phyloP scores from a whole-genome alignment of 2,329 filamentous ascomycete genomes.

The Aspergillus fructus region DNA sequence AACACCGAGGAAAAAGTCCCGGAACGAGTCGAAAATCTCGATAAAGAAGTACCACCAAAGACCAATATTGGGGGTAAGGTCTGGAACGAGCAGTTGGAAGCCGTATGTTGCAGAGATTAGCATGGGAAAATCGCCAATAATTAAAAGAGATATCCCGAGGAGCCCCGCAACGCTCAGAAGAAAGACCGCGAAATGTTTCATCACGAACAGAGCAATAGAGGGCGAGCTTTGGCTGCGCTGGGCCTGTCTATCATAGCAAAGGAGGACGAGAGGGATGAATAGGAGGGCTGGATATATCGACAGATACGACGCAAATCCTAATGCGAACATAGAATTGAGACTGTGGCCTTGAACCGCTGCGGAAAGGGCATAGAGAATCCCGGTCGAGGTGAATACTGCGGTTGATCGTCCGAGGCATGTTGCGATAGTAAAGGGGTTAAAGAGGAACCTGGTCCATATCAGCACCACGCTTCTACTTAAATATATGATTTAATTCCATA shows the following conservation, averaged over 20 bases:
- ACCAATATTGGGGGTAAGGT: conserved; percentile 91
- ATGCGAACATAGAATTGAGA: conserved; percentile 75
- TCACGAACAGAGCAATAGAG: conserved; percentile 50
- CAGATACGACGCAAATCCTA: conserved; percentile 85
- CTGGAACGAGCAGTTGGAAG: conserved; percentile 84
- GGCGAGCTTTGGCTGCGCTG: conserved; percentile 32
- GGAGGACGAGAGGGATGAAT: conserved; percentile 75
- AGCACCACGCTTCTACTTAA: background rate
- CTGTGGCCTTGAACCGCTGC: conserved; percentile 74
- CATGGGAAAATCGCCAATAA: conserved; percentile 79
- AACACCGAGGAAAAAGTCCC: conserved; percentile 93
- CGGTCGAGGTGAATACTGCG: conserved; percentile 82
- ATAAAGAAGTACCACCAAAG: conserved; percentile 99
- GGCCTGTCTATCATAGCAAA: conserved; percentile 70
- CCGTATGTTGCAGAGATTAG: conserved; percentile 90
- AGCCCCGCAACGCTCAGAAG: conserved; percentile 58
- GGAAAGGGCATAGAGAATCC: conserved; percentile 78
- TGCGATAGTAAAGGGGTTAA: conserved; percentile 91
- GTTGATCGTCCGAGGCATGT: conserved; percentile 90
- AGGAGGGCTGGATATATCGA: conserved; percentile 89
- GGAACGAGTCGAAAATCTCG: conserved; percentile 98
- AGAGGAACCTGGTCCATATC: conserved; percentile 67
- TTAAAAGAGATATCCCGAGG: conserved; percentile 67
- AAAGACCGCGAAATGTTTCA: conserved; percentile 55
- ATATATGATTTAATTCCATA: conserved; percentile 39